These are phyloP conservation scores for Brachypodium distachyon DNA, from an alignment of 202 grass and related monocot species.

Conservation along the genomic window DNA sequence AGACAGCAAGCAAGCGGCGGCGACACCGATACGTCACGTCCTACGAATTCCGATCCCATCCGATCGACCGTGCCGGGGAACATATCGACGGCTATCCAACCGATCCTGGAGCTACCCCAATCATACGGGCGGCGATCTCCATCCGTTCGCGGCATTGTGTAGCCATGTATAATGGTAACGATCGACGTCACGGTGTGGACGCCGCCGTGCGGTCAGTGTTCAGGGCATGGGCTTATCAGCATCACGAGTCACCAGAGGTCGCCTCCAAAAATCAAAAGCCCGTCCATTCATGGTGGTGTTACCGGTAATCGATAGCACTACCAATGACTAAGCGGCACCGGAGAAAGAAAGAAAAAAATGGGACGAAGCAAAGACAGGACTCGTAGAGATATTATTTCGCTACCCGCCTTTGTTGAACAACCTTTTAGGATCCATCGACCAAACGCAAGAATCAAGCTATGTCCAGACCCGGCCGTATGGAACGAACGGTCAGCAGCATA, in stretches of 20 bases:
- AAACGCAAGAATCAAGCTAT: not conserved
- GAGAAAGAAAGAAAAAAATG: not conserved
- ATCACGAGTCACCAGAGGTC: not conserved
- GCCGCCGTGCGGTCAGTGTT: not conserved
- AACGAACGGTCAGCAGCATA: too few relatives aligned
- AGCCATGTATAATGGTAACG: too few relatives aligned
- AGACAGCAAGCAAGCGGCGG: too few relatives aligned
- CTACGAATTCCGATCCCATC: too few relatives aligned
- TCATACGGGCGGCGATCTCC: too few relatives aligned
- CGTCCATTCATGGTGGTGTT: not conserved
- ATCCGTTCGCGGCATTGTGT: too few relatives aligned
- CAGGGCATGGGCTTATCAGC: not conserved
- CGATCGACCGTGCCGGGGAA: too few relatives aligned
- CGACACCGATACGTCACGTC: too few relatives aligned
- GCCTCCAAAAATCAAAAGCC: not conserved
- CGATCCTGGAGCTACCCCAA: too few relatives aligned
- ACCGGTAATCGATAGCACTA: not conserved
- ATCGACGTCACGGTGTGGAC: not conserved
- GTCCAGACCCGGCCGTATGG: too few relatives aligned
- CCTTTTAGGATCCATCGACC: not conserved
- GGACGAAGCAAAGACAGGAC: not conserved
- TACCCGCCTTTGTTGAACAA: not conserved
- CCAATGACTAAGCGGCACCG: not conserved
- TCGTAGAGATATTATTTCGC: not conserved
- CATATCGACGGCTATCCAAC: too few relatives aligned